Evolutionary conservation across 2,329 filamentous ascomycete species (phyloP).

Genomic region (Moelleriella libera): DNA sequence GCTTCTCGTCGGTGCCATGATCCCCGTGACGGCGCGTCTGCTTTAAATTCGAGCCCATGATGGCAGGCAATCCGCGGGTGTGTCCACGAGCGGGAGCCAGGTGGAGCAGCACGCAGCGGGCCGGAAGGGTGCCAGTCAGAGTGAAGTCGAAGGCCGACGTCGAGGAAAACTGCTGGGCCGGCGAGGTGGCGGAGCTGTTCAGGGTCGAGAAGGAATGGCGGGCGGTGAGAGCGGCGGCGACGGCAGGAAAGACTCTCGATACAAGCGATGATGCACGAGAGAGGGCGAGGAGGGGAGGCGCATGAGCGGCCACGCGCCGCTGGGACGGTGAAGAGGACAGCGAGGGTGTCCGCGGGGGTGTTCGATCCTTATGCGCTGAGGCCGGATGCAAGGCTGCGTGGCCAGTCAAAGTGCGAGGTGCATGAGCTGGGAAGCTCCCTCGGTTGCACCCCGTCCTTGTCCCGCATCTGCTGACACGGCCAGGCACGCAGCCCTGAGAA

Average conservation of each 20-base stretch:
- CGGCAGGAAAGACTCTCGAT: not conserved
- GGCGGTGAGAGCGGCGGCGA: too few relatives aligned
- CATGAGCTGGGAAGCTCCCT: not conserved
- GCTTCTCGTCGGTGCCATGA: slow-evolving; percentile 31
- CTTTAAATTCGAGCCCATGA: slow-evolving; percentile 16
- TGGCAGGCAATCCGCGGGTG: slow-evolving; percentile 8
- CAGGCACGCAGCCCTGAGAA: not conserved
- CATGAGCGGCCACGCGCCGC: not conserved
- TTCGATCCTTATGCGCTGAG: not conserved
- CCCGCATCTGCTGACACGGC: not conserved
- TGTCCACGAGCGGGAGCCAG: slow-evolving; percentile 9
- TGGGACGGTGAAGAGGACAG: not conserved
- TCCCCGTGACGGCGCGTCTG: slow-evolving; percentile 25
- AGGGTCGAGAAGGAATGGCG: not conserved
- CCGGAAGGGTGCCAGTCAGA: not conserved
- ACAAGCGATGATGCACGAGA: not conserved
- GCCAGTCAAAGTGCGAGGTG: not conserved
- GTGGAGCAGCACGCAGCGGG: slow-evolving; percentile 7
- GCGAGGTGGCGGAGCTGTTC: not conserved
- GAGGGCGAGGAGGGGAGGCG: not conserved
- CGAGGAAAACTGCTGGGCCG: not conserved
- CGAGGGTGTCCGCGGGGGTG: not conserved
- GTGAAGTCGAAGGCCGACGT: slow-evolving; percentile 1
- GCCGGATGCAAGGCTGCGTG: not conserved
- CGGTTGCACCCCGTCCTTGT: not conserved